These are phyloP conservation scores for Trichoderma atrobrunneum DNA, from an alignment of 2,329 filamentous ascomycete genomes.

Conservation along the genomic window DNA sequence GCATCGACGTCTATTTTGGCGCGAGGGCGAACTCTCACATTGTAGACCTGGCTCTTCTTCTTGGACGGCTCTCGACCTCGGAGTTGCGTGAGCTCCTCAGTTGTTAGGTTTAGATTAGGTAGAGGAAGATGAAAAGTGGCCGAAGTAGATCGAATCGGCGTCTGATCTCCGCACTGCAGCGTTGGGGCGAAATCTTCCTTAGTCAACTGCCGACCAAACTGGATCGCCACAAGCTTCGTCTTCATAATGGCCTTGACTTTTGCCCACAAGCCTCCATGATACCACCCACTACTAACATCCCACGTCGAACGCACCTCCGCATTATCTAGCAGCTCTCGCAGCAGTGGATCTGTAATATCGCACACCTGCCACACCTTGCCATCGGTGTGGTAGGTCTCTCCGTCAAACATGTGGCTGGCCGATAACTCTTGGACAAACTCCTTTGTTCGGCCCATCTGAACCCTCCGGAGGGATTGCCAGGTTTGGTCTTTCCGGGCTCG, in stretches of 20 bases:
- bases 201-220: conserved; percentile 51
- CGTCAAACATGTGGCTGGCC: conserved; percentile 77
- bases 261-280: conserved; percentile 72
- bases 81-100: conserved; percentile 36
- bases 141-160: conserved; percentile 31
- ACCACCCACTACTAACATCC: conserved; percentile 76
- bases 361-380: conserved; percentile 94
- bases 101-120: conserved; percentile 36
- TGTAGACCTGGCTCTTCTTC: conserved; percentile 38
- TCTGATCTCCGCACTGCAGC: conserved; percentile 35
- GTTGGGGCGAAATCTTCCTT: conserved; percentile 37
- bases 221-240: conserved; percentile 71
- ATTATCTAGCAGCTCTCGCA: conserved; percentile 63
- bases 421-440: conserved; percentile 40
- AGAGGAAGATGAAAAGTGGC: conserved; percentile 35
- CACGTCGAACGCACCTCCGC: conserved; percentile 57
- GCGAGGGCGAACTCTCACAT: conserved; percentile 29
- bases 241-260: conserved; percentile 88
- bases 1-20: neutral
- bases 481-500: conserved; percentile 45
- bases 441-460: conserved; percentile 39
- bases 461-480: conserved; percentile 48
- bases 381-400: conserved; percentile 68
- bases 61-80: conserved; percentile 36
- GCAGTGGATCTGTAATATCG: conserved; percentile 79